Evolutionary conservation across 164 flowering plant genomes (phyloP), one percentile per base, ranked within the genome.

Genomic region (Paratinospora sagittata): DNA sequence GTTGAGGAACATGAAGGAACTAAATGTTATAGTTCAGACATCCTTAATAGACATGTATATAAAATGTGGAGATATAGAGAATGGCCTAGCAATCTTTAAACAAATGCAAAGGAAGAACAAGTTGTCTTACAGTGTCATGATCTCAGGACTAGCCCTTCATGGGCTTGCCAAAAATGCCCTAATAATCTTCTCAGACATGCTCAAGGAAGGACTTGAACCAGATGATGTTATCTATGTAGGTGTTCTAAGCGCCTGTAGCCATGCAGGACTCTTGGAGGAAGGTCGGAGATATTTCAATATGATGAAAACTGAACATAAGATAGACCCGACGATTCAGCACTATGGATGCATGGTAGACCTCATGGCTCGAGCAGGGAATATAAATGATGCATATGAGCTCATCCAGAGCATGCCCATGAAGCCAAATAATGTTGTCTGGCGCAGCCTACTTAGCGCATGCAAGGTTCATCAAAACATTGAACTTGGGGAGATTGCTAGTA

Each of bases 281-380:
- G 97, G 94, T 34, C 74, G 76, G 8, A 71, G 73, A 8, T 78
- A 45, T 62, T 91, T 91, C 41, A 61, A 79, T 2, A 80, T 68
- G 75, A 88, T 91, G 93, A 84, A 70, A 70, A 10, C n/a, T 8
- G 87, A 93, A 79, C 85, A 84, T 72, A 70, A 72, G 65, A 85
- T 91, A 39, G 81, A 74, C 57, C 97, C 97, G 0, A 86, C 91
- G 27, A 69, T 90, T 63, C 86, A 87, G 34, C 95, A 86, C 68
- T 93, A 88, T 63, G 96, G 92, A 19, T 91, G 98, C 81, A 57
- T 90, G 85, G 88, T 93, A 2, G 97, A 89, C 72, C 93, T 93
- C 65, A 23, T 85, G 77, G 92, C 87, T 3, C 81, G 93, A 69
- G 87, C 90, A 11, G 94, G 93, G 72, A 70, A 62, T 87, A 78